These are phyloP conservation scores for Colletotrichum liaoningense DNA, from an alignment of 2,329 filamentous ascomycete genomes.

Conservation along the genomic window DNA sequence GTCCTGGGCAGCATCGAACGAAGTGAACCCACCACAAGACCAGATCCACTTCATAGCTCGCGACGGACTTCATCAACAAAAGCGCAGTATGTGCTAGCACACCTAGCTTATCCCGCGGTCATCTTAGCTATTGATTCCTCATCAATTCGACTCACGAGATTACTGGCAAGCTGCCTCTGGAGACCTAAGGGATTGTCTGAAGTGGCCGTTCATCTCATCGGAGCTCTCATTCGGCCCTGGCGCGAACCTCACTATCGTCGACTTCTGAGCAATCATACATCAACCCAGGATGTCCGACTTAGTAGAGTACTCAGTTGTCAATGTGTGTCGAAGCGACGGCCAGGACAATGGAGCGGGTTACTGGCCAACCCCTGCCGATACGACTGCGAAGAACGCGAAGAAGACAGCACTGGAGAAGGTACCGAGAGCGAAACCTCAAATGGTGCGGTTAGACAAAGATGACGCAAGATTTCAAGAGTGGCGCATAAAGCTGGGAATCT, in stretches of 20 bases:
- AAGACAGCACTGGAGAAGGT: conserved; percentile 51
- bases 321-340: conserved; percentile 58
- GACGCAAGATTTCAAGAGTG: conserved; percentile 58
- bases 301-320: conserved; percentile 40
- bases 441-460: conserved; percentile 55
- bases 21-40: conserved; percentile 20
- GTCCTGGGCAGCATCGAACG: neutral
- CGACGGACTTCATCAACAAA: conserved; percentile 6
- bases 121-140: neutral
- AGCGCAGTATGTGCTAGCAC: conserved; percentile 25
- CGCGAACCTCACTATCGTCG: neutral
- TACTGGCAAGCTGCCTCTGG: neutral
- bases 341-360: conserved; percentile 57
- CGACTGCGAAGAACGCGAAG: conserved; percentile 49
- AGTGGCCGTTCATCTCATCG: neutral
- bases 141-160: neutral
- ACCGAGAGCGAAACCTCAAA: conserved; percentile 54
- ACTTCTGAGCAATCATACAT: neutral
- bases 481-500: conserved; percentile 57
- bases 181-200: neutral
- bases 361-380: conserved; percentile 47
- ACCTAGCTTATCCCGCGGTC: neutral
- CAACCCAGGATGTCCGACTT: conserved; percentile 21
- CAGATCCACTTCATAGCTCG: conserved; percentile 26
- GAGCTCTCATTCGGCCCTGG: neutral